phyloP scores from a whole-genome alignment of 2,329 filamentous ascomycete species.

The Aureobasidium sp. region DNA sequence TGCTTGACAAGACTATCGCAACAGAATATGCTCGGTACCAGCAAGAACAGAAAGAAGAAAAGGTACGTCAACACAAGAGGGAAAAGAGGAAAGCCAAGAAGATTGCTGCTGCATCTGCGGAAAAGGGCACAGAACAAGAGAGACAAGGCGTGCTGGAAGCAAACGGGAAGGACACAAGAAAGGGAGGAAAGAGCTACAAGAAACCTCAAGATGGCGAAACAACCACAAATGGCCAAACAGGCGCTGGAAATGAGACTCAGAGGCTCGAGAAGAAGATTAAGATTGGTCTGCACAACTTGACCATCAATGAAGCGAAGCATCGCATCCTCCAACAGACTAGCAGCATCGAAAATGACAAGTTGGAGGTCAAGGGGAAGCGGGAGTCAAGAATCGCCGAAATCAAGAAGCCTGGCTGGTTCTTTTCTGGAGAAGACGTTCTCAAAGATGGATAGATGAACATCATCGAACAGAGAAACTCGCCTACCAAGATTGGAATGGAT shows the following conservation, averaged over 20 bases:
- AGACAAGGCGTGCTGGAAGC: not conserved
- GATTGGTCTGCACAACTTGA: not conserved
- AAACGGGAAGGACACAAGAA: not conserved
- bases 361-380: not conserved
- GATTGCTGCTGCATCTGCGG: not conserved
- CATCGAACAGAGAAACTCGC: too few relatives aligned
- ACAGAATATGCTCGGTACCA: not conserved
- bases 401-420: not conserved
- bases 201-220: not conserved
- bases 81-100: conserved; percentile 6
- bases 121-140: not conserved
- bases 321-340: too few relatives aligned
- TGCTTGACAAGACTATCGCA: not conserved
- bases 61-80: not conserved
- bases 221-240: too few relatives aligned
- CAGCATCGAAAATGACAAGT: not conserved
- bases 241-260: not conserved
- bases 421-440: not conserved
- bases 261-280: not conserved
- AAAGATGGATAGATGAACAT: not conserved
- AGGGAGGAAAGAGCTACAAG: not conserved
- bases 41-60: not conserved
- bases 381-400: not conserved
- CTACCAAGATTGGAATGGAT: too few relatives aligned
- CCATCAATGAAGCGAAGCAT: not conserved